These are phyloP conservation scores for Lycium ferocissimum DNA, from an alignment of 257 asterid species.

Conservation along the genomic window DNA sequence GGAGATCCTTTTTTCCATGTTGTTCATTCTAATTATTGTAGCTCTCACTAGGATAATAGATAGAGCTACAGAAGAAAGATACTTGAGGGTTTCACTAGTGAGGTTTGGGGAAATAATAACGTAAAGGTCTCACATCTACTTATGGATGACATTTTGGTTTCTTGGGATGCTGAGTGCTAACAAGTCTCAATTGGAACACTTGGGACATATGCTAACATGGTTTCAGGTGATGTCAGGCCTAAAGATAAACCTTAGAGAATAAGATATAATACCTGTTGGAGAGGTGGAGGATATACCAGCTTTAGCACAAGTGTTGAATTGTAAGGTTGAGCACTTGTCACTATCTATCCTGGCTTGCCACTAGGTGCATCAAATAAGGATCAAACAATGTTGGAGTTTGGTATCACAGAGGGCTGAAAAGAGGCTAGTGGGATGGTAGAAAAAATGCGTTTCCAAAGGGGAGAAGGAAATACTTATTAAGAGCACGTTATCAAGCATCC, in stretches of 20 bases:
- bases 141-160: background rate
- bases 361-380: background rate
- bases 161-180: background rate
- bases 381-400: background rate
- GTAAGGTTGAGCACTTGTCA: background rate
- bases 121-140: background rate
- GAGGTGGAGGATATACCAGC: background rate
- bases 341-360: background rate
- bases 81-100: background rate
- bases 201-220: background rate
- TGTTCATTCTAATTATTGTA: background rate
- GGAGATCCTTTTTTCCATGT: background rate
- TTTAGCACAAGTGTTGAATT: background rate
- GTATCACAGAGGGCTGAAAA: background rate
- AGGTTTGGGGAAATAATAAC: background rate
- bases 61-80: too few relatives aligned
- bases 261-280: background rate
- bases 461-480: background rate
- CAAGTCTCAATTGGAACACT: background rate
- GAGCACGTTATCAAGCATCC: background rate
- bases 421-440: background rate
- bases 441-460: background rate
- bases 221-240: background rate
- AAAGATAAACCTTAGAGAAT: background rate
- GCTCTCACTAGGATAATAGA: background rate